Base-by-base conservation (phyloP, 441 rosid species). In the Syzygium malaccense region DNA sequence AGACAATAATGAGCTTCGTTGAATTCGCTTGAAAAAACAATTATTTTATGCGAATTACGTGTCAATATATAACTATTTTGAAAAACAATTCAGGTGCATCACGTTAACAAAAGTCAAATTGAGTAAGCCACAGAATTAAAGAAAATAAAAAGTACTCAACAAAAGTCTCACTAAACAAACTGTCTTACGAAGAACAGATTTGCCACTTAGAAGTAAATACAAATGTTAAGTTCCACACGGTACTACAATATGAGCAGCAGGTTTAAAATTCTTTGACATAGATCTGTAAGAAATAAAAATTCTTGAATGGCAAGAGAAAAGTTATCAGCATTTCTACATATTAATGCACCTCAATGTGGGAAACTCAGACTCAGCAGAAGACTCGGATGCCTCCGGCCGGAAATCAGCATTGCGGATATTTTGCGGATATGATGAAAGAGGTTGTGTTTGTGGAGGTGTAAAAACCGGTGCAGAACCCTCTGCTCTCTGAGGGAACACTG, bases 371-470 rank as follows among this genome's bases (percentile, higher is more conserved):
- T 97, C 98, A 32, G 92, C 94, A 88, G 98, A 96, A 92, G 99
- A 80, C 89, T 95, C 99, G 26, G 96, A 90, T 20, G 89, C 90
- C 86, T 94, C 99, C 86, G 88, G 94, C 88, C 86, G 93, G 88
- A 90, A 64, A 87, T 95, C 98, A 90, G 91, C 88, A 87, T 92
- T 95, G 85, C 93, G 96, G 89, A 96, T 86, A 93, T 96, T 97
- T 93, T 87, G 96, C 80, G 98, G 98, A 93, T 93, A 95, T 55
- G 98, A 94, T 32, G 99, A 41, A 92, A 97, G 90, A 79, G 99
- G 99, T 88, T 96, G 99, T 85, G 99, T 94, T 92, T 97, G 99
- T 64, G 96, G 98, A 89, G 98, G 98, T 62, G 99, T 98, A 88
- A 98, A 95, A 90, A 96, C 97, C 60, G 99, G 99, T 71, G 97